Percentiles rank a stretch among this genome's conserved stretches.
Evolutionary conservation across 495 filamentous ascomycete species (phyloP).

Genomic region (Lepidopterella palustris): DNA sequence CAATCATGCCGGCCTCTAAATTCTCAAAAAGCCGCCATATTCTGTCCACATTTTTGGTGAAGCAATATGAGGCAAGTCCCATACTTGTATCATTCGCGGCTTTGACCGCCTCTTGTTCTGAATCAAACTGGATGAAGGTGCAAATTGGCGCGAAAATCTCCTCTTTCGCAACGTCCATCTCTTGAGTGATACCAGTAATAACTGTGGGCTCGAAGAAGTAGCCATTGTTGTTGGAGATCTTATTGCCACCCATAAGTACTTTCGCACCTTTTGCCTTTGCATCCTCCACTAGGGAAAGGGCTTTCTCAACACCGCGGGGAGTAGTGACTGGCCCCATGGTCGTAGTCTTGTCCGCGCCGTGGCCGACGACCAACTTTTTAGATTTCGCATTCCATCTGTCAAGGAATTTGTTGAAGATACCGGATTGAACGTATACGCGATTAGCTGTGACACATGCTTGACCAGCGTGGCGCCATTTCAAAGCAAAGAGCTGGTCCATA

Average conservation of each 20-base stretch:
- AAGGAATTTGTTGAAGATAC: constrained; percentile 38
- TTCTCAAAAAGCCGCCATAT: constrained; percentile 68
- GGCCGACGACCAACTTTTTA: constrained; percentile 54
- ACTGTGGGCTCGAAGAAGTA: constrained; percentile 73
- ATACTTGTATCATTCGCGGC: constrained; percentile 57
- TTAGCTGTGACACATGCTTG: constrained; percentile 42
- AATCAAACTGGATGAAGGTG: constrained; percentile 63
- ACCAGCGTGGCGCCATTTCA: constrained; percentile 41
- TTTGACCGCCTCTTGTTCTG: constrained; percentile 59
- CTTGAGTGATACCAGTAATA: constrained; percentile 51
- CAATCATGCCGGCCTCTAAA: constrained; percentile 72
- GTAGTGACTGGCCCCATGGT: constrained; percentile 68
- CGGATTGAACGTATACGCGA: constrained; percentile 38
- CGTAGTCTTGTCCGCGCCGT: constrained; percentile 50
- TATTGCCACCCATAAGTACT: constrained; percentile 52
- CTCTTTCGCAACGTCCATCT: constrained; percentile 61
- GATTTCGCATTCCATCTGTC: constrained; percentile 49
- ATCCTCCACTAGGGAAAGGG: constrained; percentile 54
- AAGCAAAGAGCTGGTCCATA: constrained; percentile 26
- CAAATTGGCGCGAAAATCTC: constrained; percentile 66
- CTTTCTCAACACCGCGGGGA: constrained; percentile 57
- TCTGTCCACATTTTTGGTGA: constrained; percentile 67
- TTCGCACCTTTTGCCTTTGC: constrained; percentile 55
- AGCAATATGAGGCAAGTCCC: constrained; percentile 53
- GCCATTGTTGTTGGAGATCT: constrained; percentile 43